A percentile compares a stretch with the other conserved stretches of the same genome.
Evolutionary conservation across 768 basidiomycete genomes (phyloP).

Genomic region (Austroboletus eburneus): DNA sequence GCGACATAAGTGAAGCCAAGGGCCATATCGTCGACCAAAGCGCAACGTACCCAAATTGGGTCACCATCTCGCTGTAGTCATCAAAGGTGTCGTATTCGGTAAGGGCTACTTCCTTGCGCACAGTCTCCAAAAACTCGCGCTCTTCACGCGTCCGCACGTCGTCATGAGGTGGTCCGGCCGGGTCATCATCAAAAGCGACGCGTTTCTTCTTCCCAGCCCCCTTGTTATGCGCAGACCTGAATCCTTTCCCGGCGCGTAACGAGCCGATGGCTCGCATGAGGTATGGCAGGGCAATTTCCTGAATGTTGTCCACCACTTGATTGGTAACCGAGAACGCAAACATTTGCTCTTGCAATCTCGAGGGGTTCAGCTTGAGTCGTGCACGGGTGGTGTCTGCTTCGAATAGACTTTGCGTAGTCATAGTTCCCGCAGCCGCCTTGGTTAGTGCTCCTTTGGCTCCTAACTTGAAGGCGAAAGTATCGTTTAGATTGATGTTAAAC

Average conservation of each 20-base stretch:
- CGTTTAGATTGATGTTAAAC: constrained; percentile 20
- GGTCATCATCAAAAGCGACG: constrained; percentile 69
- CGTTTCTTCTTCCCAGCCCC: constrained; percentile 51
- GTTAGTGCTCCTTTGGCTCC: constrained; percentile 12
- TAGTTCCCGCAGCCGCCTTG: constrained; percentile 10
- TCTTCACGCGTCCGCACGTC: constrained; percentile 51
- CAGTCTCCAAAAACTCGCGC: constrained; percentile 71
- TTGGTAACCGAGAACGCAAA: constrained; percentile 91
- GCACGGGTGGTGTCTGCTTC: constrained; percentile 48
- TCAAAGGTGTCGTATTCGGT: constrained; percentile 78
- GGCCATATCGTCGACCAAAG: constrained; percentile 96
- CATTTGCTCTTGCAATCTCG: constrained; percentile 82
- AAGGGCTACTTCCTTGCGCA: constrained; percentile 71
- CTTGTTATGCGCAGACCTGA: constrained; percentile 18
- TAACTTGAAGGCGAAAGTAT: constrained; percentile 29
- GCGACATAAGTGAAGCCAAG: constrained; percentile 81
- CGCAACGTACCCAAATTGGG: constrained; percentile 89
- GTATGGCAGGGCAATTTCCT: constrained; percentile 80
- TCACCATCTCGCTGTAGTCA: constrained; percentile 96
- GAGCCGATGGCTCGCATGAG: constrained; percentile 56
- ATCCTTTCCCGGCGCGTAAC: constrained; percentile 44
- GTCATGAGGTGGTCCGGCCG: constrained; percentile 24
- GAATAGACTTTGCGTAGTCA: constrained; percentile 35
- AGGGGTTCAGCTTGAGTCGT: constrained; percentile 57
- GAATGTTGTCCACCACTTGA: constrained; percentile 73